Conservation (phyloP, 2,329 filamentous ascomycete species). For the Xylaria sp. region DNA sequence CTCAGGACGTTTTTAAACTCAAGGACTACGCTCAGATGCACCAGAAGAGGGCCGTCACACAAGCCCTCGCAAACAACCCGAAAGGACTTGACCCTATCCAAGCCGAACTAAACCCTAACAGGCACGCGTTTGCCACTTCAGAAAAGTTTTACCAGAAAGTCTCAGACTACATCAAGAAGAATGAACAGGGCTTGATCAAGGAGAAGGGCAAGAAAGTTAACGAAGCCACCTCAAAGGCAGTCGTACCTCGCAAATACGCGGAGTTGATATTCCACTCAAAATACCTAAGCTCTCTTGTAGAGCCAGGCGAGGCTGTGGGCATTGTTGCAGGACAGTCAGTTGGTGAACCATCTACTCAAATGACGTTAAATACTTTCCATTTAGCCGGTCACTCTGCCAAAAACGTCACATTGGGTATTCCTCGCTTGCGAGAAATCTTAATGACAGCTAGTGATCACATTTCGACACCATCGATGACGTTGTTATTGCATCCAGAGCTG, state of each 20-base stretch:
- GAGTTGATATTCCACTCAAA: conserved; percentile 89
- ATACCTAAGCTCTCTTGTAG: conserved; percentile 90
- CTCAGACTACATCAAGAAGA: conserved; percentile 81
- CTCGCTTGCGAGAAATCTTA: conserved; percentile 93
- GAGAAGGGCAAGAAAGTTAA: conserved; percentile 58
- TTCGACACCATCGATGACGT: conserved; percentile 89
- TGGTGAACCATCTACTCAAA: conserved; percentile 97
- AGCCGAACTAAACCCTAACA: conserved; percentile 77
- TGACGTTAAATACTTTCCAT: conserved; percentile 99
- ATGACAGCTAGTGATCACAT: conserved; percentile 96
- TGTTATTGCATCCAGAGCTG: conserved; percentile 80
- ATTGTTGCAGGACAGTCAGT: conserved; percentile 97
- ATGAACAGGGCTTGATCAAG: conserved; percentile 70
- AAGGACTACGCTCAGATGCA: conserved; percentile 75
- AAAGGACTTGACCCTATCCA: conserved; percentile 80
- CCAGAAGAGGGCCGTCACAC: conserved; percentile 84
- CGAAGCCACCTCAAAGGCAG: conserved; percentile 42
- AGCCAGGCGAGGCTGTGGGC: conserved; percentile 95
- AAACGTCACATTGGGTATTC: conserved; percentile 99
- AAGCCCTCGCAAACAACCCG: conserved; percentile 65
- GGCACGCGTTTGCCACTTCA: conserved; percentile 85
- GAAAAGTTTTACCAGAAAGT: conserved; percentile 83
- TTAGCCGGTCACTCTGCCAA: conserved; percentile 98
- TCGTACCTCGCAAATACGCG: conserved; percentile 72
- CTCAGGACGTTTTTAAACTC: conserved; percentile 58